Evolutionary conservation across 2,329 filamentous ascomycete species (phyloP), one percentile per base, ranked within the genome.

Genomic region (Aspergillus chevalieri): DNA sequence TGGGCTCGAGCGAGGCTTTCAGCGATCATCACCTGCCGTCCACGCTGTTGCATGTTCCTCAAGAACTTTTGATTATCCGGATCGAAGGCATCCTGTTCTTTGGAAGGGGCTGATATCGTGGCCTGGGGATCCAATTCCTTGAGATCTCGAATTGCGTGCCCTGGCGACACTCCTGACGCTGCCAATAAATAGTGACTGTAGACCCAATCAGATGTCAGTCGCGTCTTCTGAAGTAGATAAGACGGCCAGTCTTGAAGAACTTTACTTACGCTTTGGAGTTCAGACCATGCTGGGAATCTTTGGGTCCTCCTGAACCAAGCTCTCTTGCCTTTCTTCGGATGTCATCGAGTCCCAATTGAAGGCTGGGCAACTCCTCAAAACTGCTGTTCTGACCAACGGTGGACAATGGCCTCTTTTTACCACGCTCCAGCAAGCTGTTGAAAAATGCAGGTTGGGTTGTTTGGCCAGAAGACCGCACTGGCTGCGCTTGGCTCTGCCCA

Each of bases 321-420:
- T 78, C 91, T 76, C 80, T 89, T 73, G 77, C 93, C 78, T 78
- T 83, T 57, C 82, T 77, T 51, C 82, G 79, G 61, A 98, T 86
- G 72, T 98, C 93, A 51, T 89, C 88, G 28, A 98, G 78, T 19
- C 93, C 92, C 47, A 98, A 81, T 70, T 97, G 91, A 56, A 98
- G 78, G 63, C 85, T 87, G 6, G 93, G 92, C 43, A 98, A 78
- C 52, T 96, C 89, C 57, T 87, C 85, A 63, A 87, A 82, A 48
- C 70, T 72, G 49, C 61, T 69, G 44, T 65, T 67, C 45, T 69
- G 69, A 14, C 80, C 81, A 50, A 83, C 78, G 56, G 85, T 83
- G 57, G 84, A 82, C 56, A 85, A 79, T 47, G 83, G 81, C 54
- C 89, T 83, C 67, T 84, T 85, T 63, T 78, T 82, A 33, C 81